Evolutionary conservation across 805 yeast species (phyloP).

Genomic region (Cyberlindnera sargentensis): DNA sequence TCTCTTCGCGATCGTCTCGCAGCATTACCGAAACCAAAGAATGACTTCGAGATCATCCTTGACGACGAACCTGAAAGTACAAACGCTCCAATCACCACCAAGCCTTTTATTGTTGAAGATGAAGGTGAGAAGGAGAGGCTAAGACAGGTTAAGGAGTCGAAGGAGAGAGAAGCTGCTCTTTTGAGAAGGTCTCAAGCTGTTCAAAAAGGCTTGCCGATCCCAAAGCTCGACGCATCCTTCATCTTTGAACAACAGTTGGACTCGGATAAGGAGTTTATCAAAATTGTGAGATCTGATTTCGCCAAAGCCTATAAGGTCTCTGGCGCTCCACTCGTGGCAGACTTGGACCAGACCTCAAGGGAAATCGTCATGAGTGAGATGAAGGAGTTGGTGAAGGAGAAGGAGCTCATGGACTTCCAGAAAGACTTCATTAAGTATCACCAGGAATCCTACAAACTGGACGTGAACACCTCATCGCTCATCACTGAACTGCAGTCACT

Average conservation of each 20-base stretch:
- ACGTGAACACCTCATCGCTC: conserved; percentile 1
- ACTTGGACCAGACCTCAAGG: conserved; percentile 14
- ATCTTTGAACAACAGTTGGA: background rate
- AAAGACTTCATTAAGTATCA: conserved; percentile 3
- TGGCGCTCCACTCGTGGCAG: conserved; percentile 15
- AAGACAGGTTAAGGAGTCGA: conserved; percentile 6
- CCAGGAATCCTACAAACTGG: background rate
- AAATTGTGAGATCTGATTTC: conserved; percentile 37
- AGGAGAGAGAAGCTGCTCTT: conserved; percentile 17
- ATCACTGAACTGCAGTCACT: conserved; percentile 10
- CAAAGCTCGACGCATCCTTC: conserved; percentile 18
- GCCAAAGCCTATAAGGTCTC: conserved; percentile 22
- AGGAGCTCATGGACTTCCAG: conserved; percentile 8
- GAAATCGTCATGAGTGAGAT: conserved; percentile 7
- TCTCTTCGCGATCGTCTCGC: conserved; percentile 22
- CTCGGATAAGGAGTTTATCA: conserved; percentile 28
- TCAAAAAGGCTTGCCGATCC: conserved; percentile 38
- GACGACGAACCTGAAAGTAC: conserved; percentile 23
- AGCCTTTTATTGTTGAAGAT: conserved; percentile 7
- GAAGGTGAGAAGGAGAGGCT: conserved; percentile 19
- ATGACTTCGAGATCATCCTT: conserved; percentile 37
- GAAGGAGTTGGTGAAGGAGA: conserved; percentile 3
- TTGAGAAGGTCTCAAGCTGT: conserved; percentile 40
- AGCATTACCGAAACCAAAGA: conserved; percentile 34
- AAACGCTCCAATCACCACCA: background rate